Base-by-base conservation (phyloP, 1,284 basidiomycete genomes). In the Pseudozyma thailandica region DNA sequence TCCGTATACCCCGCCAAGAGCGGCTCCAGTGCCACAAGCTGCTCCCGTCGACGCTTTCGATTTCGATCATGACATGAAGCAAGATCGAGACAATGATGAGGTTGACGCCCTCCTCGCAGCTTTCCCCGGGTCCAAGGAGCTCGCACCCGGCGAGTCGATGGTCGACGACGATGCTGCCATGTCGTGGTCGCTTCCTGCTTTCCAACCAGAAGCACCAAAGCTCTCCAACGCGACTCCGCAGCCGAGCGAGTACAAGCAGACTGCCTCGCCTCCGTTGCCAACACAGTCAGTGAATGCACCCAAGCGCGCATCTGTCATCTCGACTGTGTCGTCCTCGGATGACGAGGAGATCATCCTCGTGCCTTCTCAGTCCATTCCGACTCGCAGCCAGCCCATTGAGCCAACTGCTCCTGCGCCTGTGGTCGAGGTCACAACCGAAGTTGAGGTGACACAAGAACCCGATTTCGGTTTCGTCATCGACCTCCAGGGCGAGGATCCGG, bases 51-150 rank as follows among this genome's bases (percentile, higher is more conserved):
- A 55, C 23, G 39, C 49, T 2, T 66, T 66, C 41, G 49, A 66
- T 15, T 56, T 55, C n/a, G 57, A 54, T 16, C 31, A 30, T 4
- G 13, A 33, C 12, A 16, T 15, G 15, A 25, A 15, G 9, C 23
- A 38, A 41, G 43, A 48, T 15, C 45, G 8, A 18, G 30, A 50
- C 2, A 72, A 70, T 6, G 68, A 73, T 42, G 60, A 74, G 21
- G 55, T 79, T 26, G 52, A 64, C 15, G 69, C 68, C 8, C 39
- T 78, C 25, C 58, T 75, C 0, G 52, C 46, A 16, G 75, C 70
- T 4, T 74, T 70, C 50, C 74, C 75, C 6, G 74, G 73, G 20
- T 69, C 74, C 23, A 62, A 56, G 21, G 52, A 68, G 58, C 51
- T 76, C 12, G 74, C 41, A 0, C 55, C 61, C 1, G 56, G 65